These are phyloP conservation scores for Xylaria sp. DNA, from an alignment of 2,329 filamentous ascomycete species.

Conservation along the genomic window DNA sequence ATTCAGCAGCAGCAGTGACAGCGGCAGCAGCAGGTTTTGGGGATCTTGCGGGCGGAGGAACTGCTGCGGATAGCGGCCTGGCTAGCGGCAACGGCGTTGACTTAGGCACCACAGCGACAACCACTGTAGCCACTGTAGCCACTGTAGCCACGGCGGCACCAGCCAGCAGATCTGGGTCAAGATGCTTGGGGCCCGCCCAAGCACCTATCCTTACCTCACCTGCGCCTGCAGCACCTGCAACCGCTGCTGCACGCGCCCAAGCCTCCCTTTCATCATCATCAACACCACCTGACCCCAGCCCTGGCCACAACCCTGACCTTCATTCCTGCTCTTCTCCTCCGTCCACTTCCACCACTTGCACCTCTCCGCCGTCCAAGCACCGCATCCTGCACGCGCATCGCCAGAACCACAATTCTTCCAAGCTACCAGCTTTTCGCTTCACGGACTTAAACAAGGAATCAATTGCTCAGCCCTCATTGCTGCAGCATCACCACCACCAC, in stretches of 20 bases:
- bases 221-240: slow-evolving; percentile 6
- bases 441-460: slow-evolving; percentile 52
- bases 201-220: not conserved
- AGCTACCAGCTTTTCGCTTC: slow-evolving; percentile 61
- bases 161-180: slow-evolving; percentile 5
- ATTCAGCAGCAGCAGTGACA: not conserved
- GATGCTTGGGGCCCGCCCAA: slow-evolving; percentile 6
- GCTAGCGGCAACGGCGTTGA: slow-evolving; percentile 15
- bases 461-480: slow-evolving; percentile 43
- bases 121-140: not conserved
- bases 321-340: slow-evolving; percentile 6
- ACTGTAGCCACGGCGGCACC: not conserved
- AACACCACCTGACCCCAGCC: slow-evolving; percentile 9
- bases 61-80: slow-evolving; percentile 1
- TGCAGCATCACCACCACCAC: slow-evolving; percentile 42
- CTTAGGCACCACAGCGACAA: slow-evolving; percentile 1
- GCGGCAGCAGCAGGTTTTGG: slow-evolving; percentile 1
- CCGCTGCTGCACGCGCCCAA: not conserved
- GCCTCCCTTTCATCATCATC: slow-evolving; percentile 12
- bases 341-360: slow-evolving; percentile 2
- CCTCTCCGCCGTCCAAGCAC: slow-evolving; percentile 14
- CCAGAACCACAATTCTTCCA: slow-evolving; percentile 60
- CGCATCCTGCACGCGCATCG: slow-evolving; percentile 52
- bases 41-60: slow-evolving; percentile 11
- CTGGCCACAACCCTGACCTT: too few species aligned